Percentiles rank a stretch among this genome's conserved stretches.
Evolutionary conservation across 129 eudicot genomes (phyloP).

Genomic region (Flaveria robusta): DNA sequence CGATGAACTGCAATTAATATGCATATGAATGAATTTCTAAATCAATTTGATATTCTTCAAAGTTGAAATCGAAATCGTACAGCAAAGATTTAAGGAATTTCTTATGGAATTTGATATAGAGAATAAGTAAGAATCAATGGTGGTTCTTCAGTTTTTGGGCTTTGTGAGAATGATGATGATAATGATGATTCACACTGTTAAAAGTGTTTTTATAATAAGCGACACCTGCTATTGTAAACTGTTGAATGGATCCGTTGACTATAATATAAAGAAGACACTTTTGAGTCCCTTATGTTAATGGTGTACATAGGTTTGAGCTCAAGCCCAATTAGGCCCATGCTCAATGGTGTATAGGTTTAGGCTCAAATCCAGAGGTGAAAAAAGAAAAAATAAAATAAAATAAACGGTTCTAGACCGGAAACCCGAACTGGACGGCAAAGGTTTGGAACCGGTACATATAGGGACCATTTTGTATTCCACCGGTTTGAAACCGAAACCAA

Average conservation of each 20-base stretch:
- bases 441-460: too few relatives aligned
- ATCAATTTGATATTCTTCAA: not conserved
- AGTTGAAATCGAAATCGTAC: not conserved
- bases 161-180: conserved; percentile 18
- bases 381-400: too few relatives aligned
- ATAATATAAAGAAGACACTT: not conserved
- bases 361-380: too few relatives aligned
- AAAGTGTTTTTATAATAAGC: conserved; percentile 22
- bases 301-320: too few relatives aligned
- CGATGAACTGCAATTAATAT: conserved; percentile 21
- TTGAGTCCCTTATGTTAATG: not conserved
- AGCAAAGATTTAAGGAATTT: not conserved
- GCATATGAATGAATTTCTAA: conserved; percentile 16
- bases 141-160: not conserved
- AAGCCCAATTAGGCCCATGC: too few relatives aligned
- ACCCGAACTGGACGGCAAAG: too few relatives aligned
- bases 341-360: too few relatives aligned
- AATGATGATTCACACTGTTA: conserved; percentile 35
- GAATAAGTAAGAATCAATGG: conserved; percentile 7
- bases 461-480: too few relatives aligned
- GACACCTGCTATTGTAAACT: conserved; percentile 25
- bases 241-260: conserved; percentile 2
- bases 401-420: too few relatives aligned
- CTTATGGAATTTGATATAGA: not conserved
- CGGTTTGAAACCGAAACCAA: too few relatives aligned